A percentile compares a stretch with the other conserved stretches of the same genome.
Evolutionary conservation across 2,329 filamentous ascomycete genomes (phyloP).

Genomic region (Fusarium sp.): DNA sequence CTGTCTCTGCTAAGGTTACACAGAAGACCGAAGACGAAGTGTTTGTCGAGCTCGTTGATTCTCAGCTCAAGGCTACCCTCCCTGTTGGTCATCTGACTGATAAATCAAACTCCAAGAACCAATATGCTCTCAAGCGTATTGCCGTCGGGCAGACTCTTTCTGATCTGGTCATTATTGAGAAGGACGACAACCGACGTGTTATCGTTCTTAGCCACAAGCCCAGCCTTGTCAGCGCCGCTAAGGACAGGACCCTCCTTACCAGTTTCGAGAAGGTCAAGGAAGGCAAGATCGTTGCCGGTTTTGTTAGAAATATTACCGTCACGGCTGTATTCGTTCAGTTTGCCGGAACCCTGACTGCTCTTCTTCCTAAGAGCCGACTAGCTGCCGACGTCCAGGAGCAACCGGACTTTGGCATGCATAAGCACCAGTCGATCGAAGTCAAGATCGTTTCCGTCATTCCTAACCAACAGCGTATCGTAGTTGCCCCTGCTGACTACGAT

Average conservation of each 20-base stretch:
- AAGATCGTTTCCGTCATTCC: constrained; percentile 79
- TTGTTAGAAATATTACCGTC: constrained; percentile 84
- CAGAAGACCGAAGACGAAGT: constrained; percentile 83
- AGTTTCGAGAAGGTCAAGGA: constrained; percentile 77
- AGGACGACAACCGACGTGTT: constrained; percentile 79
- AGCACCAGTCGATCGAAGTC: constrained; percentile 79
- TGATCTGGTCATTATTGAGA: constrained; percentile 87
- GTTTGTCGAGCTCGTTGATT: constrained; percentile 79
- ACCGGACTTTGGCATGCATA: constrained; percentile 82
- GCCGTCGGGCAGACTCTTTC: constrained; percentile 84
- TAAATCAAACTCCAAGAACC: constrained; percentile 82
- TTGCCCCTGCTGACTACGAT: constrained; percentile 62
- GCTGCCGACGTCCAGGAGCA: constrained; percentile 74
- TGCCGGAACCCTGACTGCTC: constrained; percentile 77
- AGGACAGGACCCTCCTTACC: constrained; percentile 76
- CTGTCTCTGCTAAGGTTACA: constrained; percentile 83
- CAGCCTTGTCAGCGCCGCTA: constrained; percentile 80
- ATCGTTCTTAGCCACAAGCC: constrained; percentile 86
- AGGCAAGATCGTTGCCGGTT: constrained; percentile 77
- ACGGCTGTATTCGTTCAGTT: constrained; percentile 92
- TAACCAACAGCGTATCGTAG: constrained; percentile 75
- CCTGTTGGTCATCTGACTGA: constrained; percentile 85
- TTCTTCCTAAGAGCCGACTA: constrained; percentile 84
- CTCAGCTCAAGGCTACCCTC: constrained; percentile 81
- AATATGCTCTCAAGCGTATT: constrained; percentile 81